A percentile compares a stretch with the other conserved stretches of the same genome.
Evolutionary conservation across 2,329 filamentous ascomycete genomes (phyloP).

Genomic region (Biscogniauxia mediterranea): DNA sequence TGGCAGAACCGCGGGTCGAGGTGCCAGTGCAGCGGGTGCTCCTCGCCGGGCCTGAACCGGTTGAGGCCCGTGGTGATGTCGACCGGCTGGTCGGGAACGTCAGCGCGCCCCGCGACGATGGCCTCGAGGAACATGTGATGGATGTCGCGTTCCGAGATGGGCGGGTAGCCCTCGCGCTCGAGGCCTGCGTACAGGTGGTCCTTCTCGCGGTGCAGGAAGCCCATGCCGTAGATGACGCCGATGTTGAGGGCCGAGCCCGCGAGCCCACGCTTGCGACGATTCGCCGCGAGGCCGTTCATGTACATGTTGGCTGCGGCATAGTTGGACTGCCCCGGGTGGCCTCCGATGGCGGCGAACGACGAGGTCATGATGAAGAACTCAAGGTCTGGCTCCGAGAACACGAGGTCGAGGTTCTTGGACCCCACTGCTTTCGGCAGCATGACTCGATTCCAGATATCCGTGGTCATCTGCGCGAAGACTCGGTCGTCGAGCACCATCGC

Average conservation of each 20-base stretch:
- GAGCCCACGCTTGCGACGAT: constrained; percentile 35
- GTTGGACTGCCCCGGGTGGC: constrained; percentile 44
- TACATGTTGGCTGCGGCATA: constrained; percentile 47
- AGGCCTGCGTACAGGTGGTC: constrained; percentile 39
- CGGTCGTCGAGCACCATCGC: constrained; percentile 46
- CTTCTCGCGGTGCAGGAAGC: constrained; percentile 42
- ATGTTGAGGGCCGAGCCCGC: constrained; percentile 43
- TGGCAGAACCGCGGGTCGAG: constrained; percentile 44
- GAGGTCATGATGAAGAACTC: constrained; percentile 49
- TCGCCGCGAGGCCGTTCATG: constrained; percentile 44
- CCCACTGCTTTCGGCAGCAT: constrained; percentile 41
- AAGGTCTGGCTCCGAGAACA: constrained; percentile 33
- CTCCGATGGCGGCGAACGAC: constrained; percentile 44
- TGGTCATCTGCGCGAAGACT: constrained; percentile 41
- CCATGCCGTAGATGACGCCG: constrained; percentile 45
- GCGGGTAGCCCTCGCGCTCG: constrained; percentile 44
- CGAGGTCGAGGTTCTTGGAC: constrained; percentile 38
- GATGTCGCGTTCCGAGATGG: constrained; percentile 49
- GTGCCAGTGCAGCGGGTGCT: constrained; percentile 41
- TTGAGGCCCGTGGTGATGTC: constrained; percentile 42
- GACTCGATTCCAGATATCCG: constrained; percentile 37
- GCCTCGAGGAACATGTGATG: constrained; percentile 53
- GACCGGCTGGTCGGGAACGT: constrained; percentile 15
- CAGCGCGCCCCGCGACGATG: constrained; percentile 41
- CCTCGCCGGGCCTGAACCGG: constrained; percentile 34